Conservation (phyloP, 225 moss, liverwort and hornwort genomes). For the Physcomitrium patens region DNA sequence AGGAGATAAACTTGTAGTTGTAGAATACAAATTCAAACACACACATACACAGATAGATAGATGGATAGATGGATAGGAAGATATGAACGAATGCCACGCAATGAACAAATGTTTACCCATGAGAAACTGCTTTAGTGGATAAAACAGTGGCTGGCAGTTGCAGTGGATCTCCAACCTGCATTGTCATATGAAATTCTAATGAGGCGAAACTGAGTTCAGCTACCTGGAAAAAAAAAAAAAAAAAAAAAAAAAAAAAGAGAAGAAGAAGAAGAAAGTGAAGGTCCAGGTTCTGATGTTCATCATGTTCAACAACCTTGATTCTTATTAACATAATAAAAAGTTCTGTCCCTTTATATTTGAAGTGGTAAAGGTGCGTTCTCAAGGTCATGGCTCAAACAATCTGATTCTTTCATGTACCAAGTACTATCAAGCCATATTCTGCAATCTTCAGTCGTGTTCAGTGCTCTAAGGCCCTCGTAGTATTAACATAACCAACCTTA, state of each 20-base stretch:
- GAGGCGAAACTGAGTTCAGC: background rate
- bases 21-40: background rate
- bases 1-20: conserved; percentile 3
- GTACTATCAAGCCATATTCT: background rate
- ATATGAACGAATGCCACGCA: no score
- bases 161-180: conserved; percentile 95
- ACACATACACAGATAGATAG: no score
- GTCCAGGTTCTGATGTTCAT: no score
- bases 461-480: conserved; percentile 10
- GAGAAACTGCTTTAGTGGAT: conserved; percentile 86
- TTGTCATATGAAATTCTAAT: conserved; percentile 18
- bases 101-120: conserved; percentile 65
- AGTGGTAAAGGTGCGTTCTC: background rate
- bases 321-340: background rate
- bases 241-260: no score
- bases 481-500: conserved; percentile 1
- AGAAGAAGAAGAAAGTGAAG: no score
- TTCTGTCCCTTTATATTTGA: conserved; percentile 16
- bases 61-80: no score
- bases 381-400: conserved; percentile 2
- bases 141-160: conserved; percentile 96
- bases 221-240: no score
- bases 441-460: conserved; percentile 21
- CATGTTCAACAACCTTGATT: background rate
- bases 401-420: conserved; percentile 15